Conservation (phyloP, 805 yeast genomes). For the Torulaspora gathmanii region DNA sequence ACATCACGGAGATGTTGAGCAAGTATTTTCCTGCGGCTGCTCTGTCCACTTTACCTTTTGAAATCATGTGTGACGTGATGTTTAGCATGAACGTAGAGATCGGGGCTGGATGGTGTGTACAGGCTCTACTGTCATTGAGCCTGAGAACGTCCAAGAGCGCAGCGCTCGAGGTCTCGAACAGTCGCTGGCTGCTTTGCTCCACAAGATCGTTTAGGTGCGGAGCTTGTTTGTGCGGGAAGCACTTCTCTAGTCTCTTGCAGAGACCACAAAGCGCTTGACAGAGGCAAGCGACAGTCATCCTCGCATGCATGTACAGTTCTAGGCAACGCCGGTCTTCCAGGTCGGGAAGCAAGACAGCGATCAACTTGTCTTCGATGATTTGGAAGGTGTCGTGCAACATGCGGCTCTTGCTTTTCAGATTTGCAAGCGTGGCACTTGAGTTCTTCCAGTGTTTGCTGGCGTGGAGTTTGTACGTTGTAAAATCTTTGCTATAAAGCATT, state of each 20-base stretch:
- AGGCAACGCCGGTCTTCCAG: background rate
- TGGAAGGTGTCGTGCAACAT: background rate
- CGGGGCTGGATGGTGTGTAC: background rate
- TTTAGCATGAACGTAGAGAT: background rate
- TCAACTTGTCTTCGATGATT: background rate
- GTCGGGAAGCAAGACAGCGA: background rate
- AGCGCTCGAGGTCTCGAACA: background rate
- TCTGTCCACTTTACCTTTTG: background rate
- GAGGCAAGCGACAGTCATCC: background rate
- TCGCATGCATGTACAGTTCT: background rate
- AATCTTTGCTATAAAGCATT: conserved; percentile 9
- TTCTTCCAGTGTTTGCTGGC: background rate
- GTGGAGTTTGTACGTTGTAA: conserved; percentile 11
- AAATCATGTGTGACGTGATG: background rate
- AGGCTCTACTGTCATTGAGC: background rate
- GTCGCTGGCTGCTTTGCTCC: background rate
- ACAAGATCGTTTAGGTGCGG: background rate
- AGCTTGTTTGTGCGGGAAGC: background rate
- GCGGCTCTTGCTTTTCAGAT: background rate
- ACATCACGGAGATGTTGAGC: background rate
- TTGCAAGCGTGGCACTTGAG: background rate
- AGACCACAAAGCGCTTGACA: background rate
- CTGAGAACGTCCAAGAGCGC: background rate
- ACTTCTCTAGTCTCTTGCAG: background rate
- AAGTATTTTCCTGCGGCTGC: background rate